Evolutionary conservation across 176 grass and related monocot species (phyloP), one percentile per base, ranked within the genome.

Genomic region (Bothriochloa decipiens): DNA sequence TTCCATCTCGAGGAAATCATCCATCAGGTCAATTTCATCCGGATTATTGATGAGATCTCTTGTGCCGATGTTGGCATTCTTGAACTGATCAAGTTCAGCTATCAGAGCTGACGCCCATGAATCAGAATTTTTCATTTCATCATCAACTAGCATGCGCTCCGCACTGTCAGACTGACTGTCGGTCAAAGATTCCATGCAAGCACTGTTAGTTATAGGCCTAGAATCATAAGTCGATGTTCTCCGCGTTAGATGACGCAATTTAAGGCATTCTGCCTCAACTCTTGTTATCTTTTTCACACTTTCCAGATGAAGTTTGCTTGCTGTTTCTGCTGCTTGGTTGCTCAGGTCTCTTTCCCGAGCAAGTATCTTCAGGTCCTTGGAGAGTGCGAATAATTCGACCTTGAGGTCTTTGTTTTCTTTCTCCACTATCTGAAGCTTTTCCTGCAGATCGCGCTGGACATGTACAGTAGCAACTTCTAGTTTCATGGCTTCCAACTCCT

Each of bases 1-100:
- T 81, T 99, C 97, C 97, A 99, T 99, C 76, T 99, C 97, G 0
- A 99, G 88, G 81, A 99, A 96, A 91, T 99, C 97, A 96, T 96
- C 91, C 97, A 99, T 96, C 53, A 99, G 81, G 22, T 96, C 88
- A 89, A 99, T 94, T 29, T 99, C 93, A 49, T 92, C 32, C 23
- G 86, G 83, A 62, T 70, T 88, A 62, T 86, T 89, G n/a, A 80
- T 73, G 28, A 89, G 71, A 77, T 87, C 90, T 83, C 83, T 92
- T 60, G 77, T 17, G 85, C 70, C 82, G 13, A 40, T 50, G 41
- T 80, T 90, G 17, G 72, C 74, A 74, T 75, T 84, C 68, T 96
- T 99, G 84, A 92, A 92, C 68, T 94, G 97, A 82, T 96, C 93
- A 2, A 96, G 84, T 72, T 99, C 93, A 20, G 89, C 81, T 33